Base-by-base conservation (phyloP, 2,329 filamentous ascomycete species). In the Leptosphaerulina australis region DNA sequence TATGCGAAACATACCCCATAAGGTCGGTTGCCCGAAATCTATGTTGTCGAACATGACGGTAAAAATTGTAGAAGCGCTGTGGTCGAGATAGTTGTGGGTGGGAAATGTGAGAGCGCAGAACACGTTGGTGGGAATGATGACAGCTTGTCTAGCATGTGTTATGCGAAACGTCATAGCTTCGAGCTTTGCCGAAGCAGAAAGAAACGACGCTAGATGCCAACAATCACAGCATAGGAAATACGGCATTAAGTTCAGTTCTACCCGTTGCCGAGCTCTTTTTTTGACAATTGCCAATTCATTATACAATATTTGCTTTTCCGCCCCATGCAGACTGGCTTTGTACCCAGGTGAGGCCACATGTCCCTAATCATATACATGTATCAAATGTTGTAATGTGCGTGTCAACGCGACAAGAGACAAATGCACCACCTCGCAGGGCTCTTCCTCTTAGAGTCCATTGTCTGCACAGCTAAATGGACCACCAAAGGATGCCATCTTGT, bases 381-480 rank as follows among this genome's bases (percentile, higher is more conserved):
- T 26, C 26, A 31, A 38, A 37, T n/a, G 37, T 33, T 26, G 20
- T 33, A 33, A n/a, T 12, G 11, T 21, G 10, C 7, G 17, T 15
- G 12, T 26, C 38, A 12, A 20, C 28, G 24, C 39, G 10, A 17
- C 17, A 9, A 4, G 26, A 17, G 10, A 15, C 7, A 12, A 11
- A 39, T 3, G 2, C 17, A 22, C 2, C 5, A 10, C 14, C 7
- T 12, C 21, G 5, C 8, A 11, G 18, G 7, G 6, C 17, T 2
- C 12, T 10, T 3, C 10, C 34, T 17, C 38, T 44, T 62, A 87
- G 44, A 88, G 73, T 0, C 83, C 88, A 59, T 91, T 90, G 57
- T 76, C 82, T 11, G 79, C 80, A 67, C 91, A 96, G 1, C 84
- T 84, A 67, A 96, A 96, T 0, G 90, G 83, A 1, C 84, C 83